Percentiles rank a stretch among this genome's conserved stretches.
Evolutionary conservation across 148 eudicot species (phyloP).

Genomic region (Diospyros lotus): DNA sequence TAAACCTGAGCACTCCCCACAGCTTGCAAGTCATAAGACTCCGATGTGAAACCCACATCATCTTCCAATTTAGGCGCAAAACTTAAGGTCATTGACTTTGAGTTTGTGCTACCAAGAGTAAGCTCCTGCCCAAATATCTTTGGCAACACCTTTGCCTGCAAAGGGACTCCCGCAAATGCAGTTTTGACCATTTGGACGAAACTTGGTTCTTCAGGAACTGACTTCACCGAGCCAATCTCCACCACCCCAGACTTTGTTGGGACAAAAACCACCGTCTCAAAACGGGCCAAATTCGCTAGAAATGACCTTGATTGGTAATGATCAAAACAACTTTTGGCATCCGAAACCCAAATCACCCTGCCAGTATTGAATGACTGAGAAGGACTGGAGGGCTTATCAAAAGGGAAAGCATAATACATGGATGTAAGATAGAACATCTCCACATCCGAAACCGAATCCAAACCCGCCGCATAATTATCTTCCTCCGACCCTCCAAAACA

Average conservation of each 20-base stretch:
- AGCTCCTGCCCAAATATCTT: slow-evolving; percentile 81
- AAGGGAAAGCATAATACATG: slow-evolving; percentile 70
- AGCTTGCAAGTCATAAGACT: slow-evolving; percentile 39
- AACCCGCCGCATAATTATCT: slow-evolving; percentile 45
- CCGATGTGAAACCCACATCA: slow-evolving; percentile 45
- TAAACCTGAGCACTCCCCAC: slow-evolving; percentile 37
- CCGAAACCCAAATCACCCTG: slow-evolving; percentile 71
- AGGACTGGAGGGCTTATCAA: slow-evolving; percentile 74
- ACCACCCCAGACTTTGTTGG: slow-evolving; percentile 79
- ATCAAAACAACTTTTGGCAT: slow-evolving; percentile 52
- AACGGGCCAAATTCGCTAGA: slow-evolving; percentile 51
- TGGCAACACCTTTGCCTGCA: slow-evolving; percentile 45
- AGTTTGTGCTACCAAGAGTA: slow-evolving; percentile 49
- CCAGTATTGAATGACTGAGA: slow-evolving; percentile 70
- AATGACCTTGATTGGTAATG: slow-evolving; percentile 71
- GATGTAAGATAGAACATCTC: slow-evolving; percentile 85
- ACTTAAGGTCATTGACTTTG: slow-evolving; percentile 68
- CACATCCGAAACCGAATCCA: slow-evolving; percentile 68
- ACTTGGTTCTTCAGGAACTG: slow-evolving; percentile 62
- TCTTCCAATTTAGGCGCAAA: slow-evolving; percentile 81
- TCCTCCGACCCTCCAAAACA: slow-evolving; percentile 66
- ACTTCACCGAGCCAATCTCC: slow-evolving; percentile 72
- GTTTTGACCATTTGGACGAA: slow-evolving; percentile 53
- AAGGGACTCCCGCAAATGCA: slow-evolving; percentile 44
- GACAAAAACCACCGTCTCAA: slow-evolving; percentile 70